Base-by-base conservation (phyloP, 2,329 filamentous ascomycete species). In the Sclerotinia borealis region DNA sequence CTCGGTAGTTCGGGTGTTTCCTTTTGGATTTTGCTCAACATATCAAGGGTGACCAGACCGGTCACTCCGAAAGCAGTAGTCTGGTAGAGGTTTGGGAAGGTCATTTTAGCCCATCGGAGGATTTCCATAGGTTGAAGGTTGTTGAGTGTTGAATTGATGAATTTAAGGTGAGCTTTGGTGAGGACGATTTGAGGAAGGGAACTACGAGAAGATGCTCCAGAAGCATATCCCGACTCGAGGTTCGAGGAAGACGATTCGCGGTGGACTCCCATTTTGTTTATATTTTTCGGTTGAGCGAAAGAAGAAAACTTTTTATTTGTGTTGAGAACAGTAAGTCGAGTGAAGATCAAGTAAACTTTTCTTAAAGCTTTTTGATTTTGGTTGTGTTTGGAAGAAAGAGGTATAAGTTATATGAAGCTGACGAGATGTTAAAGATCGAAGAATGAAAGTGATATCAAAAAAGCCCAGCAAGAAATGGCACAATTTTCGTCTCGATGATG, bases 51-150 rank as follows among this genome's bases (percentile, higher is more conserved):
- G 68, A 87, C 91, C 39, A 95, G 85, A 49, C 91, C 91, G 1
- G 90, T 91, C 66, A 93, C 78, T 60, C 90, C 90, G 74, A 93
- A 93, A 63, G 91, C 90, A 15, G 91, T 93, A 49, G 90, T 91
- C 77, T 95, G 91, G 79, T 86, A 97, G 50, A 98, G 85, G 75
- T 89, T 89, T 72, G 95, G 95, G 72, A 99, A 89, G 71, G 93
- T 89, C 71, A 90, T 88, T 75, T 93, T 90, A 82, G 89, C 92
- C 90, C 96, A 97, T 78, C 87, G 89, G 66, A 99, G 85, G 72
- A 98, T 89, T 68, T 97, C 93, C 83, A 93, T 83, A 66, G 95
- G 91, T 74, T 93, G 86, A 77, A 98, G 90, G 74, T 88, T 85
- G 76, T 95, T 90, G 71, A 99, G 81, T 77, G 96, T 92, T 68